A percentile compares a stretch with the other conserved stretches of the same genome.
These are phyloP conservation scores for Diplodia mutila DNA, from an alignment of 2,329 filamentous ascomycete species.

Conservation along the genomic window DNA sequence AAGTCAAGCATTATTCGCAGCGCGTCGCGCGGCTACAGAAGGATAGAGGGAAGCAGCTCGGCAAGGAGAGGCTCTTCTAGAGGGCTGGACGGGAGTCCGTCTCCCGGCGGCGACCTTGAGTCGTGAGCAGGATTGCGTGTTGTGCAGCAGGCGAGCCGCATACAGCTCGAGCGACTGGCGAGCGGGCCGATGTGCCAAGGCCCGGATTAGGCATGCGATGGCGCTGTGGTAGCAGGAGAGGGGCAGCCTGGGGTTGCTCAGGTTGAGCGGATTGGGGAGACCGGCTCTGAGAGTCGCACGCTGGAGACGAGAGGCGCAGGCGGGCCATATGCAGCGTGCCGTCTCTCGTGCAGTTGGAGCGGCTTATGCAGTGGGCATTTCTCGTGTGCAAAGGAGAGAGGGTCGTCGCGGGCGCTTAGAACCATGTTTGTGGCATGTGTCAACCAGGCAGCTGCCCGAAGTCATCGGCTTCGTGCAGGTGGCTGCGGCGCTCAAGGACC, in stretches of 20 bases:
- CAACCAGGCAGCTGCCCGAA: conserved; percentile 3
- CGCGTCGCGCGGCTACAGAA: no score
- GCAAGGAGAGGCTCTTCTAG: no score
- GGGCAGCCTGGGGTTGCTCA: no score
- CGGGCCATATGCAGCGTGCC: conserved; percentile 8
- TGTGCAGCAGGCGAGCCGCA: neutral
- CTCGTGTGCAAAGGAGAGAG: neutral
- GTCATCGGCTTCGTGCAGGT: neutral
- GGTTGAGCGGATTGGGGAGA: no score
- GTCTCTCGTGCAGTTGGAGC: conserved; percentile 7
- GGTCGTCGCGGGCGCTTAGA: neutral
- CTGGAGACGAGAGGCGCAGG: conserved; percentile 9
- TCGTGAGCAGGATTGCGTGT: neutral
- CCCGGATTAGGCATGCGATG: conserved; percentile 12
- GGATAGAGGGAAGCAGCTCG: no score
- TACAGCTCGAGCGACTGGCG: conserved; percentile 3
- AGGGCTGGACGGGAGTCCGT: neutral
- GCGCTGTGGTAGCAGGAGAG: neutral
- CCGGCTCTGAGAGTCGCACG: neutral
- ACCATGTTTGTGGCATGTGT: conserved; percentile 13
- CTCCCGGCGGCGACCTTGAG: neutral
- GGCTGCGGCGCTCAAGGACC: neutral
- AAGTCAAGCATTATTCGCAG: neutral
- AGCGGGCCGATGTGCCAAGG: conserved; percentile 17
- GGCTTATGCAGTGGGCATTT: neutral